A percentile compares a stretch with the other conserved stretches of the same genome.
These are phyloP conservation scores for Fusarium marasasianum DNA, from an alignment of 2,329 filamentous ascomycete genomes.

Conservation along the genomic window DNA sequence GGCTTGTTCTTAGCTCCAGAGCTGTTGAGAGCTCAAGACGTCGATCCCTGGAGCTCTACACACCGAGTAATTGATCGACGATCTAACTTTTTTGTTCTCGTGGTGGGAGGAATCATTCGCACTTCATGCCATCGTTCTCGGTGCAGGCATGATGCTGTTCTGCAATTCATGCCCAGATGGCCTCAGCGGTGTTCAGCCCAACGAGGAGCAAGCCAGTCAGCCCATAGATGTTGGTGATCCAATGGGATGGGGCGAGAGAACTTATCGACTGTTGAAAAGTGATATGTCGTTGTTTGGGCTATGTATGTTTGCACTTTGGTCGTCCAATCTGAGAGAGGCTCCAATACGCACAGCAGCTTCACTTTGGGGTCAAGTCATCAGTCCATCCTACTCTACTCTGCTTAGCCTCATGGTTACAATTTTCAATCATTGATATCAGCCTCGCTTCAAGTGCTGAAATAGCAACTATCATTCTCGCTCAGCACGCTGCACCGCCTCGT, in stretches of 20 bases:
- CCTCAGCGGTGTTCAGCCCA: constrained; percentile 31
- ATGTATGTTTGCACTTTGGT: constrained; percentile 14
- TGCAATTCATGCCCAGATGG: constrained; percentile 26
- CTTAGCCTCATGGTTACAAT: background rate
- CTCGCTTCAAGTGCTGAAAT: constrained; percentile 12
- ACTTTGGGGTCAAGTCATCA: constrained; percentile 1
- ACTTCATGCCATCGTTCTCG: constrained; percentile 12
- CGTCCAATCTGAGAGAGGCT: constrained; percentile 12
- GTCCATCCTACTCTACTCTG: constrained; percentile 6
- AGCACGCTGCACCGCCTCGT: constrained; percentile 21
- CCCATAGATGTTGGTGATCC: constrained; percentile 19
- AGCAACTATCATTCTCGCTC: constrained; percentile 19
- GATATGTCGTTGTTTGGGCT: constrained; percentile 28
- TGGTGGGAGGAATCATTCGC: constrained; percentile 18
- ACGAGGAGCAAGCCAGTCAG: constrained; percentile 24
- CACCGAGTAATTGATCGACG: constrained; percentile 33
- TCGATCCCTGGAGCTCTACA: constrained; percentile 24
- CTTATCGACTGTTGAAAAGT: constrained; percentile 20
- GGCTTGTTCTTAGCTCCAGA: constrained; percentile 26
- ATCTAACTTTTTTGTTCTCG: constrained; percentile 15
- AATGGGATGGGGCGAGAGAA: constrained; percentile 4
- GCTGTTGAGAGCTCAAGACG: constrained; percentile 21
- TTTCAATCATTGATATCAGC: background rate
- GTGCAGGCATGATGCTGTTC: constrained; percentile 14
- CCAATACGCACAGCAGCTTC: background rate